Evolutionary conservation across 1,284 basidiomycete genomes (phyloP).

Genomic region (Trametes sp.): DNA sequence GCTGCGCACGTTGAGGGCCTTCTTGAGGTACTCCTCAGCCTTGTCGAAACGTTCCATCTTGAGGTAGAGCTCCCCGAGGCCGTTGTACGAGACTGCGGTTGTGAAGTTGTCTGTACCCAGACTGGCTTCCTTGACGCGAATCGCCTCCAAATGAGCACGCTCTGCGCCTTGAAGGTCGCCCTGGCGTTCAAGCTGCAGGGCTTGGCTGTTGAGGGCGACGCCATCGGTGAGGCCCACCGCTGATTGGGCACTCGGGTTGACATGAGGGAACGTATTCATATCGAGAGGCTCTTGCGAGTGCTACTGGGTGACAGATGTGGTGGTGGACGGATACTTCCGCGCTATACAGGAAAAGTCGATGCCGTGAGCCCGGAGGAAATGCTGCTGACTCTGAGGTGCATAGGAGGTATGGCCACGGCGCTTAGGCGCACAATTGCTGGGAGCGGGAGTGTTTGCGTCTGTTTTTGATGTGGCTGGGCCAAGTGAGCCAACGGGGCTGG

Average conservation of each 20-base stretch:
- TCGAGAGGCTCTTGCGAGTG: not conserved
- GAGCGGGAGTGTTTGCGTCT: constrained; percentile 20
- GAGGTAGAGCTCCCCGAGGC: constrained; percentile 45
- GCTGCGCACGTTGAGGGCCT: constrained; percentile 41
- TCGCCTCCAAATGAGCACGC: constrained; percentile 39
- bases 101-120: constrained; percentile 29
- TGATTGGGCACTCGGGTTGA: constrained; percentile 25
- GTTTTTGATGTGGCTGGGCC: constrained; percentile 31
- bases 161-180: constrained; percentile 43
- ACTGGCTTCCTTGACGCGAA: constrained; percentile 38
- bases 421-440: not conserved
- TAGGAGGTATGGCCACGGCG: not conserved
- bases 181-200: constrained; percentile 30
- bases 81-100: constrained; percentile 43
- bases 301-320: not conserved
- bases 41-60: constrained; percentile 42
- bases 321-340: not conserved
- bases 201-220: constrained; percentile 35
- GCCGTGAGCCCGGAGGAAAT: not conserved
- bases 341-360: not conserved
- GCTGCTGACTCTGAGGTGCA: not conserved
- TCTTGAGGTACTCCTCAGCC: constrained; percentile 42
- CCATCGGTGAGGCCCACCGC: constrained; percentile 21
- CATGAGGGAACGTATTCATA: constrained; percentile 1
- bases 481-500: constrained; percentile 26